Conservation (phyloP, 768 basidiomycete species). For the Boletus fagicola region DNA sequence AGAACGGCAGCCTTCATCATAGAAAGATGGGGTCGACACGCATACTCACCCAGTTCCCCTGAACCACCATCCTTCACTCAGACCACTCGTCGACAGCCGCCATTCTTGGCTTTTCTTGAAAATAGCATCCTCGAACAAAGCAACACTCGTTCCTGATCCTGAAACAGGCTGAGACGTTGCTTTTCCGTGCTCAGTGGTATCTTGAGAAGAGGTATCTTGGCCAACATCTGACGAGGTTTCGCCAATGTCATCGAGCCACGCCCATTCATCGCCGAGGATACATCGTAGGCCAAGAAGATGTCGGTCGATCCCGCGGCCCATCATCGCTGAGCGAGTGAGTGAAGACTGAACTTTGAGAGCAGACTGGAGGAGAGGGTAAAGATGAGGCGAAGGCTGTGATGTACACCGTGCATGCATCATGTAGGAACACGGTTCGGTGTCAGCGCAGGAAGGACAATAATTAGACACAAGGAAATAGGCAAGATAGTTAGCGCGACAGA, state of each 20-base stretch:
- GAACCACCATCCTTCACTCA: slow-evolving; percentile 84
- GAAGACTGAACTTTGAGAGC: slow-evolving; percentile 71
- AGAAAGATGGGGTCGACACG: neutral
- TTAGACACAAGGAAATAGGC: slow-evolving; percentile 29
- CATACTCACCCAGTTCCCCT: slow-evolving; percentile 74
- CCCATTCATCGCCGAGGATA: slow-evolving; percentile 45
- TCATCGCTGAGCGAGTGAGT: slow-evolving; percentile 74
- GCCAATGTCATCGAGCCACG: slow-evolving; percentile 23
- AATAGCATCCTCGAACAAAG: slow-evolving; percentile 74
- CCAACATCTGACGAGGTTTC: neutral
- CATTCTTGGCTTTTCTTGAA: slow-evolving; percentile 76
- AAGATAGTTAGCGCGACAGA: neutral
- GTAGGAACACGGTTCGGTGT: neutral
- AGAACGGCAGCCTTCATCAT: neutral
- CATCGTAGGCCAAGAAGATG: slow-evolving; percentile 84
- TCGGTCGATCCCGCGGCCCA: slow-evolving; percentile 83
- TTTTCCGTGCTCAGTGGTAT: neutral
- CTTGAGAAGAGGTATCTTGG: slow-evolving; percentile 6
- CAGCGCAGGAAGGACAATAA: neutral
- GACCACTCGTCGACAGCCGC: slow-evolving; percentile 87
- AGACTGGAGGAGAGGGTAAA: slow-evolving; percentile 52
- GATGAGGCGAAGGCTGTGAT: slow-evolving; percentile 23
- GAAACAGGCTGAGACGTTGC: neutral
- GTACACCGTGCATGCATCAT: neutral
- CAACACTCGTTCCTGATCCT: neutral